These are phyloP conservation scores for Calycina herbarum DNA, from an alignment of 2,329 filamentous ascomycete species.

Conservation along the genomic window DNA sequence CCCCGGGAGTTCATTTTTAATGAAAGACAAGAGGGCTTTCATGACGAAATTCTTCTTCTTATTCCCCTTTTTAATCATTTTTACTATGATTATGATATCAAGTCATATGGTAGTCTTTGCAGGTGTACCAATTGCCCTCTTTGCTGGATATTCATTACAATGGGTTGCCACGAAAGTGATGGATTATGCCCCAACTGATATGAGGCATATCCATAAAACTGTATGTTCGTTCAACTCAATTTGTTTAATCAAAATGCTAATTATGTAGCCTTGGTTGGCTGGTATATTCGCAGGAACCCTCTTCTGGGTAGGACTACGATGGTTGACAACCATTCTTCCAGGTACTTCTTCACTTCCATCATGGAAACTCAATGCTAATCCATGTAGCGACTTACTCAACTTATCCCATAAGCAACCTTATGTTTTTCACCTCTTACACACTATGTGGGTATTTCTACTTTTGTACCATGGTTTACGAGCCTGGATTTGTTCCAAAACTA, in stretches of 20 bases:
- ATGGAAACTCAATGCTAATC: conserved; percentile 35
- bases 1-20: conserved; percentile 68
- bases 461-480: conserved; percentile 82
- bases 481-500: conserved; percentile 89
- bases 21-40: conserved; percentile 76
- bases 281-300: conserved; percentile 89
- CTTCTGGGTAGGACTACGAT: conserved; percentile 77
- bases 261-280: conserved; percentile 77
- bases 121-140: conserved; percentile 70
- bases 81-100: conserved; percentile 68
- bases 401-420: conserved; percentile 74
- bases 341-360: conserved; percentile 45
- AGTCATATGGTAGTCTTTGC: conserved; percentile 73
- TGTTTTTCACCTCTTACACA: conserved; percentile 64
- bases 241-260: conserved; percentile 8
- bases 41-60: conserved; percentile 86
- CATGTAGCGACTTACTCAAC: conserved; percentile 61
- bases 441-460: conserved; percentile 84
- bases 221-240: conserved; percentile 47
- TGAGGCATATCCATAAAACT: conserved; percentile 87
- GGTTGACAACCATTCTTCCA: conserved; percentile 72
- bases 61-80: conserved; percentile 79
- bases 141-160: conserved; percentile 70
- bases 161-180: conserved; percentile 76
- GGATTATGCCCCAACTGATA: conserved; percentile 80